These are phyloP conservation scores for Acanthamoeba sp. DNA, from an alignment of 208 protist species.

Conservation along the genomic window DNA sequence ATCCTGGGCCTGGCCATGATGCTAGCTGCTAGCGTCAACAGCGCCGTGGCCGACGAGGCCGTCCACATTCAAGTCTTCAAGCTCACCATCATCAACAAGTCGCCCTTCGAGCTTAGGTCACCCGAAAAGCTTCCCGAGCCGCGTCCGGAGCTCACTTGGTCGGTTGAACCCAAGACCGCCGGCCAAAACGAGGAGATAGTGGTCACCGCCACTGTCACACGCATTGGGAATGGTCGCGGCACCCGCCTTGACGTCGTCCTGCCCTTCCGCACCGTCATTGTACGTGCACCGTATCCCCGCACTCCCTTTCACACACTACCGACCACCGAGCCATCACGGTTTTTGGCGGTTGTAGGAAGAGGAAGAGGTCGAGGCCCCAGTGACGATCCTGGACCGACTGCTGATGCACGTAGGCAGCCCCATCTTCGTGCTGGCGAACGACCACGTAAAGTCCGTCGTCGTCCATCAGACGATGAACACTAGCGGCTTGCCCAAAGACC, in stretches of 20 bases:
- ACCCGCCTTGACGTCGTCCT: not conserved
- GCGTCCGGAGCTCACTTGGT: not conserved
- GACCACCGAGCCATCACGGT: no score
- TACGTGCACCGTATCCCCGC: not conserved
- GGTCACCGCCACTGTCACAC: not conserved
- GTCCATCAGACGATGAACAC: not conserved
- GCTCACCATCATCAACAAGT: not conserved
- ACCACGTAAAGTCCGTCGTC: not conserved
- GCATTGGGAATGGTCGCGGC: not conserved
- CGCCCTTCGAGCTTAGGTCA: not conserved
- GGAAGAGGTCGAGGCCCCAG: not conserved
- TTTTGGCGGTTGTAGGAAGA: no score
- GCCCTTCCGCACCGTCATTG: not conserved
- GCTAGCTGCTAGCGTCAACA: not conserved
- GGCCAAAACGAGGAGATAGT: not conserved
- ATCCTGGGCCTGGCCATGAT: no score
- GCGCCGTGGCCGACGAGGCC: not conserved
- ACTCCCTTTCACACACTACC: no score
- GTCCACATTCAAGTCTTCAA: not conserved
- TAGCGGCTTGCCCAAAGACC: not conserved
- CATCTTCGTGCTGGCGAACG: not conserved
- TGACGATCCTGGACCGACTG: not conserved
- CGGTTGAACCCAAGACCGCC: not conserved
- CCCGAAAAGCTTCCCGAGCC: no score
- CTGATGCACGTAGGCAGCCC: not conserved